phyloP scores from a whole-genome alignment of 2,329 filamentous ascomycete genomes.

The Westerdykella ornata region DNA sequence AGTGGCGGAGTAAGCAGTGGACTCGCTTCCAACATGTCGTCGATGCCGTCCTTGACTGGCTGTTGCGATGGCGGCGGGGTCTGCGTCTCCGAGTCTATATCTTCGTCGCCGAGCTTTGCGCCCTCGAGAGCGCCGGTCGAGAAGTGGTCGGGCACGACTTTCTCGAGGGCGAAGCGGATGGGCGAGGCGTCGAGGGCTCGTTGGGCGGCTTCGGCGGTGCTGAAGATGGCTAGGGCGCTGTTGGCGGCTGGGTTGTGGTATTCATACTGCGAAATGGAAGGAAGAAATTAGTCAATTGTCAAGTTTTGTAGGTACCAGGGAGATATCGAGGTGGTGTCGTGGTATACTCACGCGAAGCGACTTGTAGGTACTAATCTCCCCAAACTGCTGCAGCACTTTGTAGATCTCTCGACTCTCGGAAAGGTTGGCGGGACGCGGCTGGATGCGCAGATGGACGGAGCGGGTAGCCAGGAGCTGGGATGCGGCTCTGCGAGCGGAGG shows the following conservation, averaged over 20 bases:
- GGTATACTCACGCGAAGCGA: constrained; percentile 35
- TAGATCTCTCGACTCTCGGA: constrained; percentile 47
- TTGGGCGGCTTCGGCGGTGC: constrained; percentile 36
- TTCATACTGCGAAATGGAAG: constrained; percentile 38
- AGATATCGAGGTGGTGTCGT: neutral
- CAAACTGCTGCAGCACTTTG: constrained; percentile 44
- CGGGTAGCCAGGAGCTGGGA: constrained; percentile 31
- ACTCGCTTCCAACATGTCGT: constrained; percentile 29
- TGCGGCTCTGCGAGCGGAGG: constrained; percentile 19
- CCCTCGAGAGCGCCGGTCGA: constrained; percentile 2
- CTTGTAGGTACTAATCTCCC: constrained; percentile 45
- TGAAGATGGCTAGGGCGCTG: constrained; percentile 43
- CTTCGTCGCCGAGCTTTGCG: constrained; percentile 5
- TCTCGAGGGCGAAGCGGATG: constrained; percentile 43
- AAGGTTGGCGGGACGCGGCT: constrained; percentile 43
- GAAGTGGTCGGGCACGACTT: constrained; percentile 8
- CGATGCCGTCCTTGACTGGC: constrained; percentile 15
- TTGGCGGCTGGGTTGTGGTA: constrained; percentile 39
- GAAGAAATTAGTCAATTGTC: neutral
- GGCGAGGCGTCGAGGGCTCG: constrained; percentile 41
- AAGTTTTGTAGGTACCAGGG: neutral
- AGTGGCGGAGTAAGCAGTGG: constrained; percentile 8
- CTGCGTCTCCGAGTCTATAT: constrained; percentile 8
- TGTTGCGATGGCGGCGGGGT: neutral
- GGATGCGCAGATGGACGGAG: constrained; percentile 43